Evolutionary conservation across 202 grass and related monocot species (phyloP).

Genomic region (Setaria viridis): DNA sequence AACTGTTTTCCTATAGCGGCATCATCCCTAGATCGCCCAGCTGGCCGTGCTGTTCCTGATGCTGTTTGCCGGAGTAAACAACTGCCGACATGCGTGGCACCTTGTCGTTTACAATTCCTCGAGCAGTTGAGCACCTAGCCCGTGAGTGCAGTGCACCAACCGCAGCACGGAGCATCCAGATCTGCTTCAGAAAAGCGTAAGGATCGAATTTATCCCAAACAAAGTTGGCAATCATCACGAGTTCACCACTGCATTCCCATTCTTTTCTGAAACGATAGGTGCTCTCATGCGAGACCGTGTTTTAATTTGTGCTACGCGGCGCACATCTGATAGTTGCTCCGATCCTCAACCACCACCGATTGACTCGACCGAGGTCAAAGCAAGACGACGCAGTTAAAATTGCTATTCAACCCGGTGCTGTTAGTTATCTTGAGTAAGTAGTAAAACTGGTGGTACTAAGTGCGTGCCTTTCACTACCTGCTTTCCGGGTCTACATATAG

Average conservation of each 20-base stretch:
- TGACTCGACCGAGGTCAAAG: background rate
- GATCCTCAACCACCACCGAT: background rate
- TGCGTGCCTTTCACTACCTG: background rate
- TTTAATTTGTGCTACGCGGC: background rate
- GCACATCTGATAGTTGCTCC: too few species aligned
- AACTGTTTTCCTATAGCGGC: background rate
- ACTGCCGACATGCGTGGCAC: background rate
- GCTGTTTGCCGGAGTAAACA: background rate
- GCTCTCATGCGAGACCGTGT: too few species aligned
- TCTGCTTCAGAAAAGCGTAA: background rate
- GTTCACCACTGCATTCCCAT: background rate
- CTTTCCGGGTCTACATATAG: slow-evolving; percentile 31
- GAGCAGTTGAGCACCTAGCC: background rate
- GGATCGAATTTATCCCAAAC: slow-evolving; percentile 12
- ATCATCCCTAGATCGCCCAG: background rate
- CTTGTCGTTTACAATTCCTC: background rate
- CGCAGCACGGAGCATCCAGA: background rate
- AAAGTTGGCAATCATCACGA: background rate
- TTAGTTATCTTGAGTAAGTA: background rate
- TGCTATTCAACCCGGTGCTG: background rate
- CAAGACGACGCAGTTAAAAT: background rate
- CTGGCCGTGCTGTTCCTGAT: background rate
- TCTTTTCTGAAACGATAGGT: background rate
- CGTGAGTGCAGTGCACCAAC: too few species aligned
- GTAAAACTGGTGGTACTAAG: too few species aligned